A percentile compares a stretch with the other conserved stretches of the same genome.
These are phyloP conservation scores for Botryotinia globosa DNA, from an alignment of 2,329 filamentous ascomycete species.

Conservation along the genomic window DNA sequence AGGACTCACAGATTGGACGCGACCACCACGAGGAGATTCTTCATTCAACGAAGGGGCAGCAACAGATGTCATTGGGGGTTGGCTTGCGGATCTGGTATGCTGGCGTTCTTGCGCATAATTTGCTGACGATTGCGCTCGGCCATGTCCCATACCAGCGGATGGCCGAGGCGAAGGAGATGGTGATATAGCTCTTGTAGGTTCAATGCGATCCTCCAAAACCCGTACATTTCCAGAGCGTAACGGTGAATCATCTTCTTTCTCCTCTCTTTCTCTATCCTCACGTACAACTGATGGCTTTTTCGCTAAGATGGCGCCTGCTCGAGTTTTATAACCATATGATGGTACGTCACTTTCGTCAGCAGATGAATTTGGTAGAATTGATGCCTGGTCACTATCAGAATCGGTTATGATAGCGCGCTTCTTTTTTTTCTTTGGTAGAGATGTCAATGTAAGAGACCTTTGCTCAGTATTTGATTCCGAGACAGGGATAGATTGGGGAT, in stretches of 20 bases:
- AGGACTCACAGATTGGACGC: slow-evolving; percentile 54
- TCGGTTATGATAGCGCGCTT: slow-evolving; percentile 31
- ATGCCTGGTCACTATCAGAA: slow-evolving; percentile 31
- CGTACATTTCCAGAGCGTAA: slow-evolving; percentile 18
- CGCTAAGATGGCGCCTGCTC: slow-evolving; percentile 30
- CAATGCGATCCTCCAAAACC: slow-evolving; percentile 20
- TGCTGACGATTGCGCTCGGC: slow-evolving; percentile 29
- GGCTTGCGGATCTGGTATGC: slow-evolving; percentile 30
- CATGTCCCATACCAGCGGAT: slow-evolving; percentile 30
- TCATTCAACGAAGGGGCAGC: slow-evolving; percentile 23
- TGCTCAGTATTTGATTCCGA: neutral
- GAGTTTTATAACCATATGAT: slow-evolving; percentile 24
- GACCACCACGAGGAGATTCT: slow-evolving; percentile 32
- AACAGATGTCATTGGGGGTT: slow-evolving; percentile 24
- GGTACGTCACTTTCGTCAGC: slow-evolving; percentile 36
- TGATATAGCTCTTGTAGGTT: slow-evolving; percentile 27
- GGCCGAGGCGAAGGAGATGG: slow-evolving; percentile 33
- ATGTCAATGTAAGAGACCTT: neutral
- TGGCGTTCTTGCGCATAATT: slow-evolving; percentile 27
- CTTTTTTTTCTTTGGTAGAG: slow-evolving; percentile 28
- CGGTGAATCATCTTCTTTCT: slow-evolving; percentile 38
- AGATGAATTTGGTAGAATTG: slow-evolving; percentile 33
- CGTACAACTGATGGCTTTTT: slow-evolving; percentile 47
- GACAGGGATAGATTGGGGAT: neutral
- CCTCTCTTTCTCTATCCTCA: slow-evolving; percentile 47